phyloP scores from a whole-genome alignment of 1,284 basidiomycete genomes.

The Porogramme epimiltina region DNA sequence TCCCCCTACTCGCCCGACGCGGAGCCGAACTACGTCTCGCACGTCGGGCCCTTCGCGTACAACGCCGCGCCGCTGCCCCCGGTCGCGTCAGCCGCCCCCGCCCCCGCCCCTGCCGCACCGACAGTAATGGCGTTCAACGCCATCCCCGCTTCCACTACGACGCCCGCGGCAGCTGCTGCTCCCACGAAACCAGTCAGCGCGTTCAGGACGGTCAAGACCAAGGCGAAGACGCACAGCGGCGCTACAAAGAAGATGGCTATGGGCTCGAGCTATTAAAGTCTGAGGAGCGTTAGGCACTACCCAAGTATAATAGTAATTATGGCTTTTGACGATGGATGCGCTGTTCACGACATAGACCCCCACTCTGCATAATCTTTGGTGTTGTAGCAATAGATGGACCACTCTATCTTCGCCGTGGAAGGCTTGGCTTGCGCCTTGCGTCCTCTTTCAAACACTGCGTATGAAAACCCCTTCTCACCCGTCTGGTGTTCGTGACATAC shows the following conservation, averaged over 20 bases:
- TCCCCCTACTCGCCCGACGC: too few relatives aligned
- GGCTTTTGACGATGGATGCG: constrained; percentile 1
- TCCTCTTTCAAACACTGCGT: too few relatives aligned
- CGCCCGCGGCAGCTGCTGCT: too few relatives aligned
- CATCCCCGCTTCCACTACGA: background rate
- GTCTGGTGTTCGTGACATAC: too few relatives aligned
- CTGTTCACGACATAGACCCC: background rate
- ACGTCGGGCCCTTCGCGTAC: constrained; percentile 12
- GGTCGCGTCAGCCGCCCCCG: background rate
- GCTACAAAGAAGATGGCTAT: constrained; percentile 1
- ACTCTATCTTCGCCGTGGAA: too few relatives aligned
- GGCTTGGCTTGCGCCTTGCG: too few relatives aligned
- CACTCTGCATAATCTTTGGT: constrained; percentile 1
- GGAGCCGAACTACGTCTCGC: constrained; percentile 15
- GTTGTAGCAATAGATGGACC: constrained; percentile 5
- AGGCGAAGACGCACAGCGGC: constrained; percentile 6
- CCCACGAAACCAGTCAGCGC: background rate
- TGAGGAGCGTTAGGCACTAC: background rate
- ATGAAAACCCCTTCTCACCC: too few relatives aligned
- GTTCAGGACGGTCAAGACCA: constrained; percentile 5
- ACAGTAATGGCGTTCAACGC: background rate
- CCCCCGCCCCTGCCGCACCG: background rate
- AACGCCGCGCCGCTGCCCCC: constrained; percentile 2
- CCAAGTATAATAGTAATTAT: background rate
- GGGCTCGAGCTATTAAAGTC: background rate